Conservation (phyloP, 1,284 basidiomycete genomes). For the Cryptococcus sp. region DNA sequence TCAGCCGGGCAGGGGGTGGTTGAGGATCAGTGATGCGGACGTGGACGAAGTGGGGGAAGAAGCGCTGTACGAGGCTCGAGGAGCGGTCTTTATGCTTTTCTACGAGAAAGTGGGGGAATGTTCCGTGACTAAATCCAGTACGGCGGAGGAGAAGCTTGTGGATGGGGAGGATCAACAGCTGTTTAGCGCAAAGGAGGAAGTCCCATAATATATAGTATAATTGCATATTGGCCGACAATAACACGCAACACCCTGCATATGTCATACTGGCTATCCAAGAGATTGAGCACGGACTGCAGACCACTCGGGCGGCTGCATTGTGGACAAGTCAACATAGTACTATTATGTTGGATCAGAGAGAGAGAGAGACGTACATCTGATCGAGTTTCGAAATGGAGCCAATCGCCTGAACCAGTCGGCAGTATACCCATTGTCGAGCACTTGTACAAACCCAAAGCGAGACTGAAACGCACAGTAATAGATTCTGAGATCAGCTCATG, state of each 20-base stretch:
- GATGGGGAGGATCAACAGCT: neutral
- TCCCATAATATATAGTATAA: too few species aligned
- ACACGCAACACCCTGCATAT: slow-evolving; percentile 2
- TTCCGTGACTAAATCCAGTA: slow-evolving; percentile 7
- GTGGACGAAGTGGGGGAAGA: slow-evolving; percentile 77
- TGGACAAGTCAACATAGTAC: neutral
- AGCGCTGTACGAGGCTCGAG: slow-evolving; percentile 61
- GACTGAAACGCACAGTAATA: slow-evolving; percentile 62
- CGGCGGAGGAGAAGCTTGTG: neutral
- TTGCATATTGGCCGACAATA: slow-evolving; percentile 2
- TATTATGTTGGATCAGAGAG: neutral
- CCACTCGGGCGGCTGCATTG: slow-evolving; percentile 42
- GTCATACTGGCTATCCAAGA: slow-evolving; percentile 19
- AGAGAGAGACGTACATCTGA: slow-evolving; percentile 60
- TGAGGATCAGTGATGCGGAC: slow-evolving; percentile 79
- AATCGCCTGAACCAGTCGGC: slow-evolving; percentile 84
- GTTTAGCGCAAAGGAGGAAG: too few species aligned
- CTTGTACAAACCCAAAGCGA: slow-evolving; percentile 83
- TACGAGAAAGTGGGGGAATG: slow-evolving; percentile 69
- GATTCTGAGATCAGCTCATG: neutral
- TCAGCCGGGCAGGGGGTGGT: slow-evolving; percentile 60
- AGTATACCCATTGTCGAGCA: slow-evolving; percentile 85
- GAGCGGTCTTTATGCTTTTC: slow-evolving; percentile 81
- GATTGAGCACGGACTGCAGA: slow-evolving; percentile 35
- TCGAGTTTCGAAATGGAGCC: slow-evolving; percentile 85